Evolutionary conservation across 106 monocot species (phyloP), one percentile per base, ranked within the genome.

Genomic region (Vanilla planifolia): DNA sequence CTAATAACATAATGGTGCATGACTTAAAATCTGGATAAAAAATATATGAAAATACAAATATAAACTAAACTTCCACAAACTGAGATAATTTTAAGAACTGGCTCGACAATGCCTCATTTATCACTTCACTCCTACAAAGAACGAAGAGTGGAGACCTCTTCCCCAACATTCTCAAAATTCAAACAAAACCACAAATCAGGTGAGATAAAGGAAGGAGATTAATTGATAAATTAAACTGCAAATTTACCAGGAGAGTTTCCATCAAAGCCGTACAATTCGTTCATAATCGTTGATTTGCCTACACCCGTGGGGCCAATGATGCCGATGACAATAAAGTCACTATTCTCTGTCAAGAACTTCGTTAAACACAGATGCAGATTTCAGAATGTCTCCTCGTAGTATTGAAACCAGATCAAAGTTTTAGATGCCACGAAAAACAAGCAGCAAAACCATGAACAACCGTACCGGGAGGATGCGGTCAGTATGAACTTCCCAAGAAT

Each of bases 231-330:
- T 53, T 35, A 2, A 5, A 20, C 9, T 35, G 9, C 55, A 35
- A 30, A 53, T 21, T 23, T 75, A 91, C 91, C 87, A 15, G 84
- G 81, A 8, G 91, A 91, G 75, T 63, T 79, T 21, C 68, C 81
- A 48, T 88, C 96, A 47, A 63, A 98, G n/a, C 91, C 96, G 73
- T 91, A 98, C 21, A 98, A 76, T 62, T 91, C 91, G 71, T 98
- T 98, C 69, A 98, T 58, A 40, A 98, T 84, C 0, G 81, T 88
- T n/a, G 96, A 98, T 51, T 98, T 98, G 33, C 96, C 96, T 19
- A 82, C 87, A 42, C 84, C 87, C 33, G 87, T 47, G n/a, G 96
- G 84, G 11, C 96, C 96, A 39, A 98, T 77, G 48, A 98, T 69
- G 13, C 96, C 96, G 27, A 98, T 51, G 21, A 91, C 91, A 42